Base-by-base conservation (phyloP, 768 basidiomycete species). In the Tylopilus rubrobrunneus region DNA sequence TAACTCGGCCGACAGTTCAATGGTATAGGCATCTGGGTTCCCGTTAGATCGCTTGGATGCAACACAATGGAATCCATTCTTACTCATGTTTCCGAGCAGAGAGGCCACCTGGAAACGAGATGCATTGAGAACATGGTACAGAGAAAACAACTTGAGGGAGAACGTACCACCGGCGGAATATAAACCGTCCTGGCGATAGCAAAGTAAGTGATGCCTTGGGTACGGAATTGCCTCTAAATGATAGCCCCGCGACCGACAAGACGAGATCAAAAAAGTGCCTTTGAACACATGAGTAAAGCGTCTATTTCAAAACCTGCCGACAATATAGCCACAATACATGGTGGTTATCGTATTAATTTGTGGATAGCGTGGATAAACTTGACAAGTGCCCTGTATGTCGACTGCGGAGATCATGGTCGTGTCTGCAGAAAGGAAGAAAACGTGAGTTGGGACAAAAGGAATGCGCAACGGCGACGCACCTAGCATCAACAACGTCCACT, bases 201-300 rank as follows among this genome's bases (percentile, higher is more conserved):
- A 36, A 58, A 48, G 47, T 67, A 60, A 5, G 55, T 17, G 6
- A 59, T 45, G 12, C 62, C 65, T 33, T 67, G 67, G 7, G 29
- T 15, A 29, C 31, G 23, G 19, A 67, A 44, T n/a, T 47, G 53
- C 15, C 21, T 67, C 44, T 25, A 0, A 49, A 58, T 23, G 55
- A 53, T 6, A 69, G 45, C 4, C 62, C 58, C 9, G 59, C 29
- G 1, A 59, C 45, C 7, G 53, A 53, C 25, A 69, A 29, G 21
- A 48, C 21, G 19, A 67, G 15, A 44, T 69, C 57, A 21, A 52
- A 57, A 52, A 34, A 31, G 28, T 49, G 11, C 58, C 66, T 67
- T 19, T 27, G 27, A 14, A 31, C 17, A 1, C 23, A 31, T 65
- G 21, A 57, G 27, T 39, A 51, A 9, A 11, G 10, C 10, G 10